phyloP scores from a whole-genome alignment of 192 early-diverging fungal genomes.

The Haplosporangium gracile region DNA sequence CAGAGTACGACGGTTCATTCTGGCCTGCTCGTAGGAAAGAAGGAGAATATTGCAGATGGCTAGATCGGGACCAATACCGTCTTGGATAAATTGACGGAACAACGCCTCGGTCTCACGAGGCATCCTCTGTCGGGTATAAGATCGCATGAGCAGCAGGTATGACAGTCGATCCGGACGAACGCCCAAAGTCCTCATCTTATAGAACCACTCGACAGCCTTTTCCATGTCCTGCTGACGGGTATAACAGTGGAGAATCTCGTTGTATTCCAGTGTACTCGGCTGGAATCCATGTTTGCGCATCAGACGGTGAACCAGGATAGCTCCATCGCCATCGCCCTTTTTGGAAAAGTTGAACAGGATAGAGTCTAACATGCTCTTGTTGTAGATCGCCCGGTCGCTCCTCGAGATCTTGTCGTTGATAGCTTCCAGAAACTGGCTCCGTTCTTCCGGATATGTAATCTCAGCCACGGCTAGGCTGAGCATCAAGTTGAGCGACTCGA shows the following conservation, averaged over 20 bases:
- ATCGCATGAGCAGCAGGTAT: slow-evolving; percentile 32
- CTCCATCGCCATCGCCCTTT: slow-evolving; percentile 47
- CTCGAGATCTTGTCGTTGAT: slow-evolving; percentile 22
- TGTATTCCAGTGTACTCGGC: slow-evolving; percentile 23
- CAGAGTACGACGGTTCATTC: slow-evolving; percentile 39
- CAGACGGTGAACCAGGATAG: slow-evolving; percentile 20
- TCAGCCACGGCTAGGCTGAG: slow-evolving; percentile 36
- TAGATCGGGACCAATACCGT: slow-evolving; percentile 38
- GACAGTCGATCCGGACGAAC: slow-evolving; percentile 26
- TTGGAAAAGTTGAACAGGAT: slow-evolving; percentile 40
- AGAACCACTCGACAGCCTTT: slow-evolving; percentile 38
- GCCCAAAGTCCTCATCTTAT: slow-evolving; percentile 24
- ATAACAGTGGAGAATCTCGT: slow-evolving; percentile 42
- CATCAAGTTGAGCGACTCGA: slow-evolving; percentile 48
- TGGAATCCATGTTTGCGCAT: slow-evolving; percentile 31
- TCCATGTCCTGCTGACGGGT: slow-evolving; percentile 19
- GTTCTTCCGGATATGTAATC: slow-evolving; percentile 26
- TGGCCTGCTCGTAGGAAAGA: slow-evolving; percentile 42
- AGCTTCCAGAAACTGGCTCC: slow-evolving; percentile 10
- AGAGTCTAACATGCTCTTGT: slow-evolving; percentile 30
- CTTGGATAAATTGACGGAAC: slow-evolving; percentile 36
- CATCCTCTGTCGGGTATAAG: slow-evolving; percentile 35
- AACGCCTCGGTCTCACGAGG: slow-evolving; percentile 42
- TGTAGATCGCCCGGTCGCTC: slow-evolving; percentile 25
- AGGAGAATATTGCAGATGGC: slow-evolving; percentile 30